These are phyloP conservation scores for Exophiala aquamarina DNA, from an alignment of 2,329 filamentous ascomycete species.

Conservation along the genomic window DNA sequence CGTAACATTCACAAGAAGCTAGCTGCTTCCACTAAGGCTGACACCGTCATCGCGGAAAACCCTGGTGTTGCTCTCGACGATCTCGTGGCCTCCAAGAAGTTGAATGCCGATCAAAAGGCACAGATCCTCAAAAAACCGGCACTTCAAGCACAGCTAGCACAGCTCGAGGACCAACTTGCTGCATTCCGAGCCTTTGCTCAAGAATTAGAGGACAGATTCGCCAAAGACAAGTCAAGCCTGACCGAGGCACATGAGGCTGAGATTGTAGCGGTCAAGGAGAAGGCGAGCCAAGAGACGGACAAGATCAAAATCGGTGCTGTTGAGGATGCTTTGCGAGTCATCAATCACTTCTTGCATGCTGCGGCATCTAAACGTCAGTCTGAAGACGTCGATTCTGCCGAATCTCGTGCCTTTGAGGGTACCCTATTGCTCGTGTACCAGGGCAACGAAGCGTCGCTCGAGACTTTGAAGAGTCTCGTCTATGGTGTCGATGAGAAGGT, in stretches of 20 bases:
- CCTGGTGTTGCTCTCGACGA: constrained; percentile 61
- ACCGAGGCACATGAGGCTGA: constrained; percentile 57
- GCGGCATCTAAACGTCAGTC: constrained; percentile 61
- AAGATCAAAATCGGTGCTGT: constrained; percentile 49
- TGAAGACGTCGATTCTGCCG: constrained; percentile 57
- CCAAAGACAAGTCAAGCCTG: constrained; percentile 56
- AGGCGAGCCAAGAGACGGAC: constrained; percentile 50
- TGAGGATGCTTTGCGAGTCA: constrained; percentile 55
- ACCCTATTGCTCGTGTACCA: constrained; percentile 64
- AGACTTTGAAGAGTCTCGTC: constrained; percentile 60
- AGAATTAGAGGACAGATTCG: constrained; percentile 57
- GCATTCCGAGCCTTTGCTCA: constrained; percentile 61
- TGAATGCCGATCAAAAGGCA: constrained; percentile 65
- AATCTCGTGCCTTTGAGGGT: constrained; percentile 64
- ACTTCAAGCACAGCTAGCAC: constrained; percentile 56
- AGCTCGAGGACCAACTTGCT: constrained; percentile 61
- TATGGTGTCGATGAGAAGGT: constrained; percentile 60
- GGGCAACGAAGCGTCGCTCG: constrained; percentile 59
- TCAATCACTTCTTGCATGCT: constrained; percentile 63
- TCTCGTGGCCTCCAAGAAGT: constrained; percentile 62
- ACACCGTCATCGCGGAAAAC: constrained; percentile 61
- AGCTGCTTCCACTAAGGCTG: constrained; percentile 61
- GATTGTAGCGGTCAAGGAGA: constrained; percentile 53
- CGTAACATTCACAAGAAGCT: constrained; percentile 95
- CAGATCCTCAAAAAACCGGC: constrained; percentile 63